Conservation (phyloP, 2,329 filamentous ascomycete species). For the Aspergillus sp. region DNA sequence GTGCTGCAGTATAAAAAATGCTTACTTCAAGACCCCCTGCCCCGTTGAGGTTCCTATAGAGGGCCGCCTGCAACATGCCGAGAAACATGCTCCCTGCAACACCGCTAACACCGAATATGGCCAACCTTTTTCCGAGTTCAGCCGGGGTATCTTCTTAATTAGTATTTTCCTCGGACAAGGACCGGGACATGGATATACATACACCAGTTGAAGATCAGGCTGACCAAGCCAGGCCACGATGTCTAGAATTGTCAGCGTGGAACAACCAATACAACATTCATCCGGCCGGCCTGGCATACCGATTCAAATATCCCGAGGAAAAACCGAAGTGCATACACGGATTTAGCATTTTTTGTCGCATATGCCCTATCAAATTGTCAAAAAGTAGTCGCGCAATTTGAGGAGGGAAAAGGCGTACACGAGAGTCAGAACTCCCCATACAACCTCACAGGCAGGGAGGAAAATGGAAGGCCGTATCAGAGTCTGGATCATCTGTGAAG, state of each 20-base stretch:
- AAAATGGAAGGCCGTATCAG: slow-evolving; percentile 20
- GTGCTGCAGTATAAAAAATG: not conserved
- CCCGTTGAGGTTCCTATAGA: slow-evolving; percentile 19
- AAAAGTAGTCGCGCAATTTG: not conserved
- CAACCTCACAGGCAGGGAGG: slow-evolving; percentile 23
- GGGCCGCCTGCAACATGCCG: slow-evolving; percentile 18
- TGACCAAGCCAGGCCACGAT: slow-evolving; percentile 34
- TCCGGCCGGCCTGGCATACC: slow-evolving; percentile 5
- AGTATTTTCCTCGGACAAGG: not conserved
- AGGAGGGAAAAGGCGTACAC: slow-evolving; percentile 7
- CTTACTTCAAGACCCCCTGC: slow-evolving; percentile 1
- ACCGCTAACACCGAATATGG: slow-evolving; percentile 18
- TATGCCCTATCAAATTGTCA: not conserved
- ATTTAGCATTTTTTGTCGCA: slow-evolving; percentile 29
- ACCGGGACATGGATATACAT: not conserved
- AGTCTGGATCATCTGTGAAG: slow-evolving; percentile 20
- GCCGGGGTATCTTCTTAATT: slow-evolving; percentile 8
- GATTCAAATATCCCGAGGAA: slow-evolving; percentile 38
- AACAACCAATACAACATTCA: not conserved
- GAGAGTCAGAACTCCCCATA: slow-evolving; percentile 27
- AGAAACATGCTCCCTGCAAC: slow-evolving; percentile 19
- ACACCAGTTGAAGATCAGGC: slow-evolving; percentile 21
- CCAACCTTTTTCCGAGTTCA: slow-evolving; percentile 16
- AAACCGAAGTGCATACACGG: slow-evolving; percentile 39
- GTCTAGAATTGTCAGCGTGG: not conserved